Evolutionary conservation across 1,139 yeast species (phyloP).

Genomic region (Suhomyces kunorum): DNA sequence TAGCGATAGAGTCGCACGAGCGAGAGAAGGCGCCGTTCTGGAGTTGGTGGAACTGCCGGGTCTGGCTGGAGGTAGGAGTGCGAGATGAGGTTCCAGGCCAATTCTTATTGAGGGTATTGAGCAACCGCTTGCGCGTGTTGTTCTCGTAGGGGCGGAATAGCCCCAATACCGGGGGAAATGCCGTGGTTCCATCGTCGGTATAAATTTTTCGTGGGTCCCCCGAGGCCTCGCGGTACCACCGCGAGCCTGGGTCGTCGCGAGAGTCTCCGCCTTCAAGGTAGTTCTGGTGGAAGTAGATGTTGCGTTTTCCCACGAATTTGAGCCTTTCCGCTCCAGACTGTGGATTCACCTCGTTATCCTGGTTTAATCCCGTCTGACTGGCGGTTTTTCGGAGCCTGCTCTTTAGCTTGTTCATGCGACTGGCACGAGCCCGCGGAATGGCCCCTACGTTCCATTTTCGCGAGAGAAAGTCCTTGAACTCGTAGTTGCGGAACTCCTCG

Average conservation of each 20-base stretch:
- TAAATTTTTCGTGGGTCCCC: constrained; percentile 33
- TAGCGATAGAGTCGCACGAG: constrained; percentile 8
- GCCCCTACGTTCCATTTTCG: constrained; percentile 48
- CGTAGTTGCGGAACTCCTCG: constrained; percentile 30
- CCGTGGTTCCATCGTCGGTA: constrained; percentile 27
- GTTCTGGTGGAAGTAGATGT: constrained; percentile 27
- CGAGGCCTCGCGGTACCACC: constrained; percentile 23
- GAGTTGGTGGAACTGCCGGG: constrained; percentile 4
- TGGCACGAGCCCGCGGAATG: constrained; percentile 38
- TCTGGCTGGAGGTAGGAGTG: constrained; percentile 2
- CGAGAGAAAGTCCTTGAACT: constrained; percentile 31
- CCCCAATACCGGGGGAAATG: constrained; percentile 46
- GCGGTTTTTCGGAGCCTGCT: constrained; percentile 11
- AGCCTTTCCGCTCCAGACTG: constrained; percentile 10
- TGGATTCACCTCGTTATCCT: constrained; percentile 4
- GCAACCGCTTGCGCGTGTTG: constrained; percentile 42
- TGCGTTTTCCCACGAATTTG: constrained; percentile 22
- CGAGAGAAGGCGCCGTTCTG: constrained; percentile 8
- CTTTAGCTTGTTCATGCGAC: constrained; percentile 16
- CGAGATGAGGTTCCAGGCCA: constrained; percentile 1
- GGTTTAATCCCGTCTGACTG: constrained; percentile 9
- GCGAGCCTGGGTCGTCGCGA: constrained; percentile 20
- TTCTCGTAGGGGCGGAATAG: constrained; percentile 57
- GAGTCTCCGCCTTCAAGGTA: constrained; percentile 21
- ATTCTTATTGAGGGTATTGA: constrained; percentile 26